Evolutionary conservation across 805 yeast genomes (phyloP), one percentile per base, ranked within the genome.

Genomic region (Kodamaea kaohsiungensis): DNA sequence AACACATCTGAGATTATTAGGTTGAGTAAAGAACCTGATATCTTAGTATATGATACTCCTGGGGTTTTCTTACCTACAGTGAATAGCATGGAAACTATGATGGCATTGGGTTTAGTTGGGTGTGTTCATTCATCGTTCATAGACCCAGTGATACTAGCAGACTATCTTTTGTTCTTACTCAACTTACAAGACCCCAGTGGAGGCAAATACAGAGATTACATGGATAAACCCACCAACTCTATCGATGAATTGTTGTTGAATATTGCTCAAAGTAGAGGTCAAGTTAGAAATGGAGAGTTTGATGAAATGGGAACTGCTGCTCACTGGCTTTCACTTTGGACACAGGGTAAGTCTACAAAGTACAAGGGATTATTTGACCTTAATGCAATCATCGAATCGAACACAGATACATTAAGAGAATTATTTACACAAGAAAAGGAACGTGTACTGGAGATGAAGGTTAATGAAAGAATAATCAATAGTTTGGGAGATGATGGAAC

Each of bases 1-100:
- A 79, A 80, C 27, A 85, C 96, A 0, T 85, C 93, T 51, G 93
- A 88, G 57, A 77, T 87, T 52, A 89, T 95, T 38, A 73, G 86
- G 52, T 76, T 95, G 12, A 71, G 79, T 43, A 69, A 73, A 9
- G 77, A 77, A 27, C 92, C 95, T 0, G 84, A 83, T 35, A 79
- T 93, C 2, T 78, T 84, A 55, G 74, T 92, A 7, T 84, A 88
- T 61, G 99, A 95, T 66, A 89, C 98, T 0, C 99, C 99, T 0
- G 99, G 99, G 1, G 92, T 95, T 3, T 83, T 90, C 54, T 69
- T 91, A 10, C 98, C 99, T 0, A 82, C 84, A 17, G 88, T 85
- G 8, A 78, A 80, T 47, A 79, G 81, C 56, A 67, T 80, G 2
- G 83, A 85, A 57, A 83, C 91, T 1, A 89, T 92, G 95, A 72